Percentiles rank a stretch among this genome's conserved stretches.
Evolutionary conservation across 768 basidiomycete species (phyloP).

Genomic region (Trichaptum fuscoviolaceum): DNA sequence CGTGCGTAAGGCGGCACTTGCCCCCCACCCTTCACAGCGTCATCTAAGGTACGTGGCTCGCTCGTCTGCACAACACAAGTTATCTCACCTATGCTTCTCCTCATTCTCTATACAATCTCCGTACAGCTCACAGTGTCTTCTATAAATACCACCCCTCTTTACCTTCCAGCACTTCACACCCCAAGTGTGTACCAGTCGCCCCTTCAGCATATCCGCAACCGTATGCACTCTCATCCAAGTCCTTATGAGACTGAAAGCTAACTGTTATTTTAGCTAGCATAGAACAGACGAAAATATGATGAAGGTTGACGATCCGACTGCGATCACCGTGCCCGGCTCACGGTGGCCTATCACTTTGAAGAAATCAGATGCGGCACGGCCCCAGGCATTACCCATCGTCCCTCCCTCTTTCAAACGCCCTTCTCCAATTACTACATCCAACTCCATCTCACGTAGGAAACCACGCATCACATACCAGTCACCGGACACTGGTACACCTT

Average conservation of each 20-base stretch:
- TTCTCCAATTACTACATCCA: not conserved
- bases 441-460: not conserved
- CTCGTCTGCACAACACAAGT: too few species aligned
- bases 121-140: not conserved
- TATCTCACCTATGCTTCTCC: too few species aligned
- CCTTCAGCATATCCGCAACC: not conserved
- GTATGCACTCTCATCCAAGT: not conserved
- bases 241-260: too few species aligned
- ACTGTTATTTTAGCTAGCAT: not conserved
- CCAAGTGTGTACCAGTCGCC: not conserved
- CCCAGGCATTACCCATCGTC: not conserved
- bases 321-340: slow-evolving; percentile 1
- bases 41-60: too few species aligned
- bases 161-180: not conserved
- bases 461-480: not conserved
- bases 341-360: not conserved
- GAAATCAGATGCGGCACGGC: not conserved
- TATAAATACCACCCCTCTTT: not conserved
- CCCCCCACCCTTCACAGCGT: too few species aligned
- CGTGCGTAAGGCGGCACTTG: too few species aligned
- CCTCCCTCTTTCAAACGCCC: not conserved
- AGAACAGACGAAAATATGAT: not conserved
- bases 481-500: not conserved
- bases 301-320: not conserved
- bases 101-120: not conserved